Evolutionary conservation across 495 filamentous ascomycete genomes (phyloP).

Genomic region (Cercophora newfieldiana): DNA sequence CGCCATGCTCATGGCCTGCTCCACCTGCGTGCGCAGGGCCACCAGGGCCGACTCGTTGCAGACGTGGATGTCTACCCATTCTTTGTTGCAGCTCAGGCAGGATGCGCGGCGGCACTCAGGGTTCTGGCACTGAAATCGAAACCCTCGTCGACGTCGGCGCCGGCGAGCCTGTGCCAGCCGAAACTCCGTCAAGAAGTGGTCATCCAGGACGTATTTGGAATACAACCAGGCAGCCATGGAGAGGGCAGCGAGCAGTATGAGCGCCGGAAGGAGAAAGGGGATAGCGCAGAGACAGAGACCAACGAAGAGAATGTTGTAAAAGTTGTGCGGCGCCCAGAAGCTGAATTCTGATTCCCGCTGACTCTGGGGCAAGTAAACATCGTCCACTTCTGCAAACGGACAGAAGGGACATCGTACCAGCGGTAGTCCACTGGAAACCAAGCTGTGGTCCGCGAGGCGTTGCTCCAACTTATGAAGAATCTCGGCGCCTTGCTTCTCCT

Average conservation of each 20-base stretch:
- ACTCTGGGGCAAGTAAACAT: conserved; percentile 62
- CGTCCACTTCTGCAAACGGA: conserved; percentile 83
- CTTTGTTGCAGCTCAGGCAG: conserved; percentile 71
- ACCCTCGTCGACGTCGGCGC: conserved; percentile 61
- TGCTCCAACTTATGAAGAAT: conserved; percentile 72
- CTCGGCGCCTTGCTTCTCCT: conserved; percentile 66
- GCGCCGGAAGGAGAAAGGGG: conserved; percentile 53
- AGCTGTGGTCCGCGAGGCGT: conserved; percentile 67
- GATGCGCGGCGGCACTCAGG: conserved; percentile 65
- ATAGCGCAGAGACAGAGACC: conserved; percentile 45
- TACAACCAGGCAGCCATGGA: conserved; percentile 39
- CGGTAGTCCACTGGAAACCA: conserved; percentile 70
- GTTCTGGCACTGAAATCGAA: conserved; percentile 72
- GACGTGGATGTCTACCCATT: conserved; percentile 72
- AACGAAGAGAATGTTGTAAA: conserved; percentile 48
- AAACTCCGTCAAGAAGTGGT: conserved; percentile 45
- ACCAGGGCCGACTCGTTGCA: conserved; percentile 80
- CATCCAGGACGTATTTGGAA: conserved; percentile 34
- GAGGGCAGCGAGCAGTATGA: conserved; percentile 35
- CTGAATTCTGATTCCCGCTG: conserved; percentile 41
- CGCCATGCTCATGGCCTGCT: conserved; percentile 86
- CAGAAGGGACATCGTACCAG: conserved; percentile 89
- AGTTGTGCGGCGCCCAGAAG: conserved; percentile 43
- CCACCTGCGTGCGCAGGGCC: conserved; percentile 81
- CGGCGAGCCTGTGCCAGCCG: conserved; percentile 59